A percentile compares a stretch with the other conserved stretches of the same genome.
Conservation (phyloP, 805 yeast species). For the Candida odintsovae region DNA sequence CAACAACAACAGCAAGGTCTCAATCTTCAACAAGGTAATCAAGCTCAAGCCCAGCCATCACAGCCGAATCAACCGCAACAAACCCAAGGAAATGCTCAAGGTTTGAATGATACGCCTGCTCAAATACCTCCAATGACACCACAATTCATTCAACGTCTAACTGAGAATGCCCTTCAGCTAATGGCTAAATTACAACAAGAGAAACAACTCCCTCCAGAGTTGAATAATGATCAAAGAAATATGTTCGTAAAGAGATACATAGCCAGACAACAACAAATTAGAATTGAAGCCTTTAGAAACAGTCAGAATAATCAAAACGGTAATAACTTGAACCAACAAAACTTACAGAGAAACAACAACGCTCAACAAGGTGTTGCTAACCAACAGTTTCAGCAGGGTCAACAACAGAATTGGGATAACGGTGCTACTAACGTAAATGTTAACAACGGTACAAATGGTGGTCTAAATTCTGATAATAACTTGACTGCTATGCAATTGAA, state of each 20-base stretch:
- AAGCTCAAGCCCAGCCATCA: conserved; percentile 26
- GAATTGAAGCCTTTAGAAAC: conserved; percentile 8
- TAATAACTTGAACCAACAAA: conserved; percentile 1
- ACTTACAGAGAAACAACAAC: not conserved
- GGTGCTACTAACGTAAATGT: not conserved
- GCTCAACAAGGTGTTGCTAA: not conserved
- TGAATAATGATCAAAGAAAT: conserved; percentile 21
- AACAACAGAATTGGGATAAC: conserved; percentile 6
- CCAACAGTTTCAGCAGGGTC: not conserved
- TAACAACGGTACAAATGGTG: not conserved
- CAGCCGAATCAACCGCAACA: conserved; percentile 11
- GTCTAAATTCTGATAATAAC: not conserved
- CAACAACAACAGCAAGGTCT: conserved; percentile 23
- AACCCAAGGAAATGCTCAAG: conserved; percentile 1
- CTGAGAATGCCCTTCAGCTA: conserved; percentile 20
- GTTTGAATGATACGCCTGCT: not conserved
- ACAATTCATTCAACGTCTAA: conserved; percentile 16
- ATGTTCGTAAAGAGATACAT: conserved; percentile 20
- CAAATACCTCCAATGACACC: conserved; percentile 11
- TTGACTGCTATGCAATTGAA: conserved; percentile 5
- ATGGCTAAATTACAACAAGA: conserved; percentile 20
- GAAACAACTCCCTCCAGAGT: conserved; percentile 16
- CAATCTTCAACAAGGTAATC: conserved; percentile 4
- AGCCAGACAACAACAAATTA: conserved; percentile 21
- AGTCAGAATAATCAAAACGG: conserved; percentile 3